phyloP scores from a whole-genome alignment of 805 yeast genomes.

The Lipomyces chichibuensis region DNA sequence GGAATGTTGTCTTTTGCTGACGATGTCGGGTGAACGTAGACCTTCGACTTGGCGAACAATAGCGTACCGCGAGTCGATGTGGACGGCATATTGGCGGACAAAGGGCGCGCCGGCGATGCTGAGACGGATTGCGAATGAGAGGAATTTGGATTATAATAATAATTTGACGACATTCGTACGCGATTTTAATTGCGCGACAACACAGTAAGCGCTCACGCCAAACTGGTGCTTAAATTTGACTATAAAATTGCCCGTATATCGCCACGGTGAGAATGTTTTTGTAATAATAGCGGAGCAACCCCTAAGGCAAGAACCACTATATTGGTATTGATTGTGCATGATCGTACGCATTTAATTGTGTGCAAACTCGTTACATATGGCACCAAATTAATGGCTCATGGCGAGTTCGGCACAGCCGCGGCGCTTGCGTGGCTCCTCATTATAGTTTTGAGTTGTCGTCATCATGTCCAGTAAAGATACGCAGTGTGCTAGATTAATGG shows the following conservation, averaged over 20 bases:
- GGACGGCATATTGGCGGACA: conserved; percentile 11
- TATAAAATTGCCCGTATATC: background rate
- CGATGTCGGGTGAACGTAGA: conserved; percentile 79
- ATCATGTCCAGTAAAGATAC: background rate
- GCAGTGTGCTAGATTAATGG: background rate
- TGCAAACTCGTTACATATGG: background rate
- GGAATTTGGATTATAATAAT: background rate
- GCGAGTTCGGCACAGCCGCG: background rate
- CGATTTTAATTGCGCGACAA: background rate
- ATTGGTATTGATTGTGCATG: background rate
- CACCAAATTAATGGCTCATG: background rate
- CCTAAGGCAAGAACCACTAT: background rate
- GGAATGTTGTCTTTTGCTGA: conserved; percentile 73
- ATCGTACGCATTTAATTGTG: background rate
- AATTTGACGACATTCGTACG: background rate
- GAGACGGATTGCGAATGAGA: conserved; percentile 1
- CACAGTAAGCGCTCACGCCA: background rate
- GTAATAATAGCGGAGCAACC: background rate
- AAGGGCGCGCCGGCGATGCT: background rate
- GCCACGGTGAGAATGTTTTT: background rate
- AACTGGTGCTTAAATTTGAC: background rate
- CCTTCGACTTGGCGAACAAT: conserved; percentile 52
- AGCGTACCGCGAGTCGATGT: conserved; percentile 36
- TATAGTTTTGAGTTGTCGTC: background rate
- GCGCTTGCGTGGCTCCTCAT: background rate